Evolutionary conservation across 176 grass and related monocot genomes (phyloP), one percentile per base, ranked within the genome.

Genomic region (Oryza meyeriana): DNA sequence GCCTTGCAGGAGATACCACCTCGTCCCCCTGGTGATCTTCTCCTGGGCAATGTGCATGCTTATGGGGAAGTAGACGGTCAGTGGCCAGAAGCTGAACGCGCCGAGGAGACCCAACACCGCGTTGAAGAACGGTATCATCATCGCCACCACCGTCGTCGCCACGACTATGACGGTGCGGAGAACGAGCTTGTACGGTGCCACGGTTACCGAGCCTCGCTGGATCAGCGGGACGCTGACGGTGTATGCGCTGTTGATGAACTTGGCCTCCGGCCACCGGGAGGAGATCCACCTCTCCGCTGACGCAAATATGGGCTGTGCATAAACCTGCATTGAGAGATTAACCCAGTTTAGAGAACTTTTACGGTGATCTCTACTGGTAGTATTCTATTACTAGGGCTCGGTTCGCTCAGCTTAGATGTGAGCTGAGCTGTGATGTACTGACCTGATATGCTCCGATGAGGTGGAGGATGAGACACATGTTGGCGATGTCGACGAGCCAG

Each of bases 101-200:
- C 94, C 94, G 12, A 97, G 88, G 20, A 97, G 86, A 24, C 94
- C 94, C 3, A 97, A 66, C 20, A 97, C 87, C 8, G 91, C 88
- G 14, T 97, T 97, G 87, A 97, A 97, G 81, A 97, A 97, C 0
- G 94, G 94, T 74, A 97, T 85, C 69, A 89, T 79, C 94, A 88
- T 93, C 5, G 89, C 94, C 66, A 97, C 94, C 14, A 84, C 22
- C 1, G 94, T 97, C 2, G 94, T 97, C 0, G 84, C 28, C 0
- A 89, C 24, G 10, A 97, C 89, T 74, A 97, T 81, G 61, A 52
- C 24, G 0, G 81, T 87, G 64, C 94, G 61, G 16, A 91, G 58
- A 27, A 89, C 70, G 44, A 97, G 81, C 50, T 89, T 92, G 30
- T 71, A 87, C 0, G 92, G 86, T 0, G 88, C 77, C 27, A 97